Evolutionary conservation across 768 basidiomycete genomes (phyloP).

Genomic region (Suillus sp.): DNA sequence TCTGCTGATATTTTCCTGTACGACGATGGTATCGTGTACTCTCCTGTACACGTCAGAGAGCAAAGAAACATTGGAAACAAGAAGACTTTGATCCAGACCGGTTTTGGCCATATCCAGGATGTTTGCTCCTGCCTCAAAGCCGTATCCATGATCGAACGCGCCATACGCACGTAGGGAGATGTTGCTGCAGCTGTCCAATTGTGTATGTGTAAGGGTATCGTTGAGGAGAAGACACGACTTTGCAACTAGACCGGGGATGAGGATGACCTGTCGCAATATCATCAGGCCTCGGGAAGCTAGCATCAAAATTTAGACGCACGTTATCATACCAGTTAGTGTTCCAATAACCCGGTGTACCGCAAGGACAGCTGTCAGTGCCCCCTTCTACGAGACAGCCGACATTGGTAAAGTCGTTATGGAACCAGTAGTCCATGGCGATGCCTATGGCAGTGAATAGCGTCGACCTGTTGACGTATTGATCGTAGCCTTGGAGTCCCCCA

Average conservation of each 20-base stretch:
- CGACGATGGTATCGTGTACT: slow-evolving; percentile 53
- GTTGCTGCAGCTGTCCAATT: slow-evolving; percentile 47
- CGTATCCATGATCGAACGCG: slow-evolving; percentile 46
- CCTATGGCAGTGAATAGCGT: slow-evolving; percentile 44
- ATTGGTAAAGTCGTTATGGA: slow-evolving; percentile 57
- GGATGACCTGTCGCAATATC: slow-evolving; percentile 47
- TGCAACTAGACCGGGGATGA: slow-evolving; percentile 59
- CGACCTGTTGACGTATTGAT: slow-evolving; percentile 44
- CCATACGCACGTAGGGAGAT: slow-evolving; percentile 56
- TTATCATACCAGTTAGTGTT: slow-evolving; percentile 71
- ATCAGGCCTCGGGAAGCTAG: background rate
- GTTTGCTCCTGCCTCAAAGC: slow-evolving; percentile 64
- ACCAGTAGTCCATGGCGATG: slow-evolving; percentile 65
- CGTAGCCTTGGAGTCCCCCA: slow-evolving; percentile 46
- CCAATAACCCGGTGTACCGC: slow-evolving; percentile 53
- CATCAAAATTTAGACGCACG: slow-evolving; percentile 32
- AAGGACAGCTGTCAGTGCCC: slow-evolving; percentile 55
- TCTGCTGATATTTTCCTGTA: slow-evolving; percentile 40
- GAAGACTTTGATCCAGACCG: slow-evolving; percentile 52
- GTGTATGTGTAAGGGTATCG: slow-evolving; percentile 43
- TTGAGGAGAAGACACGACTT: slow-evolving; percentile 59
- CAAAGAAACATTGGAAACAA: slow-evolving; percentile 42
- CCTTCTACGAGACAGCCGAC: slow-evolving; percentile 56
- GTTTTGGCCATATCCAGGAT: slow-evolving; percentile 65
- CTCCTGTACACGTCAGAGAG: slow-evolving; percentile 51